These are phyloP conservation scores for Fomes fomentarius DNA, from an alignment of 1,284 basidiomycete genomes.

Conservation along the genomic window DNA sequence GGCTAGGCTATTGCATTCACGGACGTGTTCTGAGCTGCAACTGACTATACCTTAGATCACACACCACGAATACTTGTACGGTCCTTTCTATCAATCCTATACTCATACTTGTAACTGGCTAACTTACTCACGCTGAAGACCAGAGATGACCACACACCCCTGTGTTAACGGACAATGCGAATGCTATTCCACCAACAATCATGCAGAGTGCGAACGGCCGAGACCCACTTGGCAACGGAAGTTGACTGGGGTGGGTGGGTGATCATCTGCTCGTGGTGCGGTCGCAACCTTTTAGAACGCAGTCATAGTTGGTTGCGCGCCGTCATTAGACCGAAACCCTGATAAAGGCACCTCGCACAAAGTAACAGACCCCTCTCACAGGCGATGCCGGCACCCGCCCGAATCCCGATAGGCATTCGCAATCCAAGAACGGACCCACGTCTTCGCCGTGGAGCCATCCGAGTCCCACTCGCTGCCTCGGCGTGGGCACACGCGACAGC, in stretches of 20 bases:
- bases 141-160: constrained; percentile 12
- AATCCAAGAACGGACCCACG: no score
- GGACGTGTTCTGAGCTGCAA: constrained; percentile 13
- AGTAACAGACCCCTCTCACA: background rate
- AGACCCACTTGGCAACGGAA: background rate
- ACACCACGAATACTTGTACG: constrained; percentile 11
- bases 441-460: background rate
- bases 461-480: background rate
- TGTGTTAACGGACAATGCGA: background rate
- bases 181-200: background rate
- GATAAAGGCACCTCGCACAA: constrained; percentile 8
- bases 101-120: constrained; percentile 2
- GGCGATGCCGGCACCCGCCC: no score
- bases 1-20: constrained; percentile 4
- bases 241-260: no score
- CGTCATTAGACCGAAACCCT: background rate
- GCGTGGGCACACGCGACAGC: background rate
- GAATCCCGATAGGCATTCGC: no score
- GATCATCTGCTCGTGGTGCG: no score
- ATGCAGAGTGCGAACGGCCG: background rate
- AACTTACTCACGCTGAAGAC: constrained; percentile 4
- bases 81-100: constrained; percentile 4
- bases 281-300: no score
- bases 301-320: constrained; percentile 9
- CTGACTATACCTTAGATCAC: constrained; percentile 19